A percentile compares a stretch with the other conserved stretches of the same genome.
phyloP scores from a whole-genome alignment of 768 basidiomycete species.

The Suillus discolor region DNA sequence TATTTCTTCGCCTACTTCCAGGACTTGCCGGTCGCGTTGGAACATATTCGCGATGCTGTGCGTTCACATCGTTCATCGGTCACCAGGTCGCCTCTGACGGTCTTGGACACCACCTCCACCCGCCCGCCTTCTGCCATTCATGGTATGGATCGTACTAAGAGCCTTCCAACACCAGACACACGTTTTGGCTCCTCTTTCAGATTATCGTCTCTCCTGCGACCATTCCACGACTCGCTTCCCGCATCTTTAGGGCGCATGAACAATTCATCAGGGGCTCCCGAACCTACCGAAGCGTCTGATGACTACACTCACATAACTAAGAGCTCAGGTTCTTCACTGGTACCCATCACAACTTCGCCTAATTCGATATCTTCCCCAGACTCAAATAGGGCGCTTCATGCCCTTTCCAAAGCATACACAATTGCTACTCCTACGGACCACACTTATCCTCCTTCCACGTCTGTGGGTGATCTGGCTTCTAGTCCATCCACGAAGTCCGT shows the following conservation, averaged over 20 bases:
- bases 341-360: slow-evolving; percentile 55
- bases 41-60: slow-evolving; percentile 80
- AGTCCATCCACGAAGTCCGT: slow-evolving; percentile 46
- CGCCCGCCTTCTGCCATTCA: slow-evolving; percentile 31
- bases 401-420: slow-evolving; percentile 28
- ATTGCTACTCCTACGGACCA: slow-evolving; percentile 45
- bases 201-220: slow-evolving; percentile 64
- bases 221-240: slow-evolving; percentile 61
- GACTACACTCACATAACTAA: slow-evolving; percentile 76
- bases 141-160: slow-evolving; percentile 43
- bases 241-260: slow-evolving; percentile 37
- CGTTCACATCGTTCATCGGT: slow-evolving; percentile 49
- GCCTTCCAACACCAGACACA: slow-evolving; percentile 35
- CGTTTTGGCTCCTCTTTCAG: slow-evolving; percentile 54
- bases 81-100: slow-evolving; percentile 24
- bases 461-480: slow-evolving; percentile 48
- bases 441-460: slow-evolving; percentile 81
- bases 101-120: slow-evolving; percentile 63
- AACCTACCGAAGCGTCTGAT: slow-evolving; percentile 45
- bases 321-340: slow-evolving; percentile 54
- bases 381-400: slow-evolving; percentile 6
- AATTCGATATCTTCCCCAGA: slow-evolving; percentile 18
- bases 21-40: slow-evolving; percentile 73
- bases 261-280: slow-evolving; percentile 23
- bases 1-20: slow-evolving; percentile 97